Evolutionary conservation across 139 green algal genomes (phyloP), one percentile per base, ranked within the genome.

Genomic region (Chlorella sp.): DNA sequence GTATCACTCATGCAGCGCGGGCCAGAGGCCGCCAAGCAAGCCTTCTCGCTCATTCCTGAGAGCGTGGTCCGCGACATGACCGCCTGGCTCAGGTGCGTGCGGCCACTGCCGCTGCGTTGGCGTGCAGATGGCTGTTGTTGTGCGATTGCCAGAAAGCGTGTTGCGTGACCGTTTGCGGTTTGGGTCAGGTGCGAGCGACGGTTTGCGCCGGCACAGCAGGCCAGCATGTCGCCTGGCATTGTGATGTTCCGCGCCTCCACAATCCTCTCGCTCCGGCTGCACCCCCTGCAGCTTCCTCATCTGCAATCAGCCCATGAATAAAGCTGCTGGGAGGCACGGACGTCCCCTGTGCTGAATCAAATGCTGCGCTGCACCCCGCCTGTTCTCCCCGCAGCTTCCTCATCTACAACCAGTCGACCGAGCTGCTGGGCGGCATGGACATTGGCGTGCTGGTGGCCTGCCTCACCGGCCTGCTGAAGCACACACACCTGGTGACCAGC

Each of bases 401-500:
- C 41, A 90, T 94, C 38, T 80, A 75, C 43, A 54, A 56, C 36
- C 43, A 60, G 24, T 48, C 51, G 43, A 81, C 86, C 1, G 88
- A 92, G 48, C 46, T 93, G 76, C 78, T 93, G 75, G 87, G 81
- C 4, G 82, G 79, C 44, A 73, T 74, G 24, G 86, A 87, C 64
- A 73, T 90, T 28, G 86, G 87, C 22, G 26, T 81, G 17, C 83
- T 93, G 67, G 88, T 94, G 68, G 60, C 36, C 68, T 84, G 75
- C 40, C 70, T 94, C 77, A 87, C 92, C 43, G 68, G 69, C 6
- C 83, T 96, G 83, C 90, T 96, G 34, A 77, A 92, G 72, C 58
- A 82, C 62, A 90, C 87, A 1, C 62, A 84, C 51, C 76, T 92
- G 38, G 89, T 93, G 48, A 82, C 81, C 86, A 88, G 76, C 43